A percentile compares a stretch with the other conserved stretches of the same genome.
Evolutionary conservation across 257 asterid genomes (phyloP).

Genomic region (Echium plantagineum): DNA sequence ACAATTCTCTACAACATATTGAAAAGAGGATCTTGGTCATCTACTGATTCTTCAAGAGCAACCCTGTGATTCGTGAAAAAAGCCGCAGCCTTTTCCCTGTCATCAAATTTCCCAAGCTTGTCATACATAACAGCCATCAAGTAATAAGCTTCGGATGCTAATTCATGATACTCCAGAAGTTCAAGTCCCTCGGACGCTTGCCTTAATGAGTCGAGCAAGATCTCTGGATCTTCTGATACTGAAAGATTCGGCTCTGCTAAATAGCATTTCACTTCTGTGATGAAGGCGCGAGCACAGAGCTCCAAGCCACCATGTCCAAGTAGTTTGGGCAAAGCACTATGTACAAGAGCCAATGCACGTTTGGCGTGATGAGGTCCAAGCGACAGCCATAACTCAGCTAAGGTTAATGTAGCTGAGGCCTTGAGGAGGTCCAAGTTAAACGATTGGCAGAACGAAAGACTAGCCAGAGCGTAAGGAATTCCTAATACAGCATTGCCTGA

Average conservation of each 20-base stretch:
- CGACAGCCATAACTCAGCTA: conserved; percentile 89
- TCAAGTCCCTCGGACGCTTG: conserved; percentile 88
- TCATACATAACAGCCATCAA: conserved; percentile 69
- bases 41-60: conserved; percentile 54
- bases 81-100: conserved; percentile 77
- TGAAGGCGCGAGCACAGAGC: conserved; percentile 75
- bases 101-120: conserved; percentile 55
- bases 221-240: conserved; percentile 60
- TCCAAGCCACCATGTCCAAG: conserved; percentile 98
- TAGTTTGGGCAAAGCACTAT: conserved; percentile 69
- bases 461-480: conserved; percentile 91
- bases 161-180: conserved; percentile 77
- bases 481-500: conserved; percentile 92
- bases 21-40: conserved; percentile 25
- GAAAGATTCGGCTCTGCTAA: conserved; percentile 65
- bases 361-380: conserved; percentile 83
- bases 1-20: conserved; percentile 4
- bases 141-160: conserved; percentile 85
- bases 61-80: conserved; percentile 60
- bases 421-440: conserved; percentile 91
- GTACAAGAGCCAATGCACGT: conserved; percentile 72
- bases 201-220: conserved; percentile 60
- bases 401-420: conserved; percentile 74
- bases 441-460: conserved; percentile 89
- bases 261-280: conserved; percentile 81